These are phyloP conservation scores for Fusarium globosum DNA, from an alignment of 2,329 filamentous ascomycete species.

Conservation along the genomic window DNA sequence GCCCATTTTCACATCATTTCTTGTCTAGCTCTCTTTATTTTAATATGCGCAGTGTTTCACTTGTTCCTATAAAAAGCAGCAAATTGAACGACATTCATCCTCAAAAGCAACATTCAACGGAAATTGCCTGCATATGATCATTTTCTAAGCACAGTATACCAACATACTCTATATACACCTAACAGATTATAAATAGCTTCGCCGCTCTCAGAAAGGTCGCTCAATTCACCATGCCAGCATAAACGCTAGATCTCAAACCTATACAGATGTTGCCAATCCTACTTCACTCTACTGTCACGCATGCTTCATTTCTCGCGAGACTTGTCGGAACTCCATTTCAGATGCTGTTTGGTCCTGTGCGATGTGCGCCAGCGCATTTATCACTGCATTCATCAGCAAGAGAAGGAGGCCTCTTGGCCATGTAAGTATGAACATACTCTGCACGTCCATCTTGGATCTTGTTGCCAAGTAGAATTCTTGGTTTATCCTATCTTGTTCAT, in stretches of 20 bases:
- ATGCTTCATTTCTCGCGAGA: background rate
- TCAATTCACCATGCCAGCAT: background rate
- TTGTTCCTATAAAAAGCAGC: background rate
- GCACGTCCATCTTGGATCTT: constrained; percentile 39
- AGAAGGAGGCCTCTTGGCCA: background rate
- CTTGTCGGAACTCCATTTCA: background rate
- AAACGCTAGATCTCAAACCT: background rate
- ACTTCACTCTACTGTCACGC: background rate
- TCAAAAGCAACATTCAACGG: background rate
- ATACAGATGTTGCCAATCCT: background rate
- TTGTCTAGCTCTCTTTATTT: background rate
- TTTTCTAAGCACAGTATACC: background rate
- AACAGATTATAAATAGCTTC: background rate
- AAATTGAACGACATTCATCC: background rate
- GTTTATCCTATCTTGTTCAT: constrained; percentile 34
- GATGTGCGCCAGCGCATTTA: constrained; percentile 37
- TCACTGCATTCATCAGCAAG: constrained; percentile 32
- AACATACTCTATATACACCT: background rate
- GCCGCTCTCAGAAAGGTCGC: background rate
- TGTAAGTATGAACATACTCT: constrained; percentile 30
- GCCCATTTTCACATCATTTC: fast-evolving
- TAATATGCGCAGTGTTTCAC: too few relatives aligned
- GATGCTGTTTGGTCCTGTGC: background rate
- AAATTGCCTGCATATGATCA: background rate
- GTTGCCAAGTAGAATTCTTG: constrained; percentile 37